phyloP scores from a whole-genome alignment of 1,284 basidiomycete species.

The Crocinoboletus sp. region DNA sequence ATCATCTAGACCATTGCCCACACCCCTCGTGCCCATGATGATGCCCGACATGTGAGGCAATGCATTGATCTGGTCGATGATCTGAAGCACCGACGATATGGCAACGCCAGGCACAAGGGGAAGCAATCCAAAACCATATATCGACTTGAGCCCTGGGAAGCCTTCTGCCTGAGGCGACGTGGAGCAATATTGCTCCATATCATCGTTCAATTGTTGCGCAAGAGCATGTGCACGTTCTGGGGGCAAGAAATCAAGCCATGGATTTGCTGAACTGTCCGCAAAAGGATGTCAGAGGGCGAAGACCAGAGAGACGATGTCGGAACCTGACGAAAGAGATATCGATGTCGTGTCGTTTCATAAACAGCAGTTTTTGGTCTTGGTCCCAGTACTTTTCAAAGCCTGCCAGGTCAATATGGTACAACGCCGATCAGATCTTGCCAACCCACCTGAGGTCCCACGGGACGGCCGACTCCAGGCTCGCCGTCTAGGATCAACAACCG shows the following conservation, averaged over 20 bases:
- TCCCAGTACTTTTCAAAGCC: slow-evolving; percentile 68
- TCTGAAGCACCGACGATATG: slow-evolving; percentile 50
- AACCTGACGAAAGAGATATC: slow-evolving; percentile 56
- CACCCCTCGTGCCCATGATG: slow-evolving; percentile 75
- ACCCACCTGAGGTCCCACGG: slow-evolving; percentile 55
- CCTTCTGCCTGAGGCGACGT: slow-evolving; percentile 42
- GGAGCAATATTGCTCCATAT: slow-evolving; percentile 75
- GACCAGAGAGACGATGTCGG: neutral
- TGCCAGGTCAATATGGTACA: slow-evolving; percentile 29
- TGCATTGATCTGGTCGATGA: slow-evolving; percentile 59
- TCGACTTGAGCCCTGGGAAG: slow-evolving; percentile 45
- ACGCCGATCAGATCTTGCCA: neutral
- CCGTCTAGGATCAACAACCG: slow-evolving; percentile 70
- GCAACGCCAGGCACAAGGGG: slow-evolving; percentile 69
- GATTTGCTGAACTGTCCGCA: slow-evolving; percentile 65
- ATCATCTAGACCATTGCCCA: slow-evolving; percentile 80
- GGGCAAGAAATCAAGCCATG: slow-evolving; percentile 83
- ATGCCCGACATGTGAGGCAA: slow-evolving; percentile 71
- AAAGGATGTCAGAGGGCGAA: slow-evolving; percentile 9
- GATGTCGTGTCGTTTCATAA: slow-evolving; percentile 61
- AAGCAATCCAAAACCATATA: slow-evolving; percentile 82
- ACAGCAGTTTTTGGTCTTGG: slow-evolving; percentile 60
- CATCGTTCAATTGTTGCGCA: slow-evolving; percentile 65
- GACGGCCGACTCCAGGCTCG: slow-evolving; percentile 71
- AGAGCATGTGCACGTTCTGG: slow-evolving; percentile 61